Conservation (phyloP, 345 rosid genomes). For the Hypericum perforatum region DNA sequence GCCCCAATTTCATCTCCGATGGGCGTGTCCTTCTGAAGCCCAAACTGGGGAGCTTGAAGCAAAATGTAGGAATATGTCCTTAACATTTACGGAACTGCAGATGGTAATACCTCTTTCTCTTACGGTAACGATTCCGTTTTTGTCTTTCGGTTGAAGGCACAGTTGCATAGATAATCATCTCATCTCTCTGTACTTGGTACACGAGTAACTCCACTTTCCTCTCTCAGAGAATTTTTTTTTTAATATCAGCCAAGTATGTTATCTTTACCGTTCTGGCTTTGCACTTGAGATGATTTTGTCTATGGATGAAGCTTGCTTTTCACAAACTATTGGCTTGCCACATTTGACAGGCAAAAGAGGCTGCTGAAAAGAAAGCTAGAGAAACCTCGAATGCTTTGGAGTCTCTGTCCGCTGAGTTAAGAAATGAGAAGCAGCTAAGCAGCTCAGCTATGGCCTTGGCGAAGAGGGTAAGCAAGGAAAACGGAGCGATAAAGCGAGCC, state of each 20-base stretch:
- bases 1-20: conserved; percentile 97
- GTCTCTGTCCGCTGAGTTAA: conserved; percentile 45
- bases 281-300: too few species aligned
- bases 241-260: too few species aligned
- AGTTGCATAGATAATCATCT: not conserved
- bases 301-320: too few species aligned
- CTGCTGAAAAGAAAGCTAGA: conserved; percentile 54
- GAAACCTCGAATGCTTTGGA: conserved; percentile 39
- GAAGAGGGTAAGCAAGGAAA: conserved; percentile 58
- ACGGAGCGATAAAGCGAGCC: conserved; percentile 58
- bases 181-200: not conserved
- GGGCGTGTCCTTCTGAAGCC: conserved; percentile 92
- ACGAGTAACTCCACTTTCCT: not conserved
- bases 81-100: conserved; percentile 51
- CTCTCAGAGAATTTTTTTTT: not conserved
- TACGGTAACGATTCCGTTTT: too few species aligned
- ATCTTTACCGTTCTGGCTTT: too few species aligned
- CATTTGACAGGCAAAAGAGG: conserved; percentile 62
- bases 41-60: conserved; percentile 61
- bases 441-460: conserved; percentile 55
- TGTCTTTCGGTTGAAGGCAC: too few species aligned
- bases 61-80: conserved; percentile 55
- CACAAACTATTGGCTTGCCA: not conserved
- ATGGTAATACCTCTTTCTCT: conserved; percentile 37
- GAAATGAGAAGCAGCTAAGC: conserved; percentile 54